Base-by-base conservation (phyloP, 2,329 filamentous ascomycete genomes). In the Aspergillus ochraceus region DNA sequence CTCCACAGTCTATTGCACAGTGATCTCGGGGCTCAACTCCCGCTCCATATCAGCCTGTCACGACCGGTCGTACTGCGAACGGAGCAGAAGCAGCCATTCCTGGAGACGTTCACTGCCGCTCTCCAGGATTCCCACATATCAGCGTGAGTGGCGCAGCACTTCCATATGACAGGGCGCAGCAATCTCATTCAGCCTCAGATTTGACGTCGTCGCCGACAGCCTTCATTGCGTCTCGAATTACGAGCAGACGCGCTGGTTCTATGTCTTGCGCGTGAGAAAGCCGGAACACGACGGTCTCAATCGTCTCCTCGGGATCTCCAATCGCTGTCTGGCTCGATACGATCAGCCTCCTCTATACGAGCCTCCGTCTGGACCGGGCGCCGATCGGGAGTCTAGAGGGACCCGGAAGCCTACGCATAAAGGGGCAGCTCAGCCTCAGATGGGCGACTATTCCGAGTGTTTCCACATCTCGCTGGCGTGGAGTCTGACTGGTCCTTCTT, bases 381-480 rank as follows among this genome's bases (percentile, higher is more conserved):
- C 29, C 39, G 32, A 55, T 19, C 26, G 19, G 14, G 36, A 51
- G 17, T 22, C 46, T 20, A 47, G 39, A 26, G n/a, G n/a, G 17
- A 19, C 11, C 39, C 46, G 22, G 53, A 52, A 45, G 51, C n/a
- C n/a, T 20, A 1, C 30, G 29, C 30, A 17, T 4, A 39, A 42
- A 46, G 20, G 36, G 11, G 11, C 42, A 32, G 19, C 49, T 17
- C 17, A 10, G 46, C 12, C 14, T 12, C 54, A 30, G 12, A 47
- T 30, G 30, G 32, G 29, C 19, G 81, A 86, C 66, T 73, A 74
- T 56, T 82, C 83, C 4, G 74, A 81, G 52, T 86, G 84, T 22
- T 97, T 97, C 70, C 95, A 99, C 75, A 79, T 98, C 60, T 97
- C 92, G 50, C 86, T 99, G 58, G 95, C 89, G 0, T 98, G 94